Percentiles rank a stretch among this genome's conserved stretches.
phyloP scores from a whole-genome alignment of 2,329 filamentous ascomycete genomes.

The Pezicula neosporulosa region DNA sequence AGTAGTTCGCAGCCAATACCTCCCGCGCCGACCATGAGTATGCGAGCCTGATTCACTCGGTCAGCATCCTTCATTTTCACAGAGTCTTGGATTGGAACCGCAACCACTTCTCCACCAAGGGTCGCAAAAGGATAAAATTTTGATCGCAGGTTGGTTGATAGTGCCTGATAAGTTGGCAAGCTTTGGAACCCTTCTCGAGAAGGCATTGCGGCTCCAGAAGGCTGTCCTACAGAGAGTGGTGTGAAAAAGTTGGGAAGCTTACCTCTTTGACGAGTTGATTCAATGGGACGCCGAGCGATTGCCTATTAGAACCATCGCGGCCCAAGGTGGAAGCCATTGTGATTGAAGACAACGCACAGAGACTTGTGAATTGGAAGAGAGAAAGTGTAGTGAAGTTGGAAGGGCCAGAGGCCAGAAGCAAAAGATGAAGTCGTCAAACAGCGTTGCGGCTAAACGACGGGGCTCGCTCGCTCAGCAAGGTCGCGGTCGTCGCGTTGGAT shows the following conservation, averaged over 20 bases:
- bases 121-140: not conserved
- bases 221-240: constrained; percentile 6
- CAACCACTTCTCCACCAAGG: not conserved
- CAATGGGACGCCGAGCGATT: constrained; percentile 64
- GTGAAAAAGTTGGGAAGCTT: constrained; percentile 25
- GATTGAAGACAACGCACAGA: not conserved
- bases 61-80: constrained; percentile 28
- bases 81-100: not conserved
- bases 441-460: too few species aligned
- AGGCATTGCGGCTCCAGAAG: not conserved
- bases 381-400: not conserved
- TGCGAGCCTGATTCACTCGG: constrained; percentile 59
- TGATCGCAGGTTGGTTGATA: too few species aligned
- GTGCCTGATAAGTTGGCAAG: not conserved
- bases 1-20: constrained; percentile 97
- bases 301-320: constrained; percentile 55
- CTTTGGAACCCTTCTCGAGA: not conserved
- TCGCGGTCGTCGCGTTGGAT: too few species aligned
- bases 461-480: too few species aligned
- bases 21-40: constrained; percentile 92
- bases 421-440: too few species aligned
- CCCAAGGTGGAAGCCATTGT: constrained; percentile 16
- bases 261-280: constrained; percentile 69
- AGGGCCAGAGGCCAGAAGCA: not conserved
- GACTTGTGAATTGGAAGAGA: not conserved